Evolutionary conservation across 2,329 filamentous ascomycete genomes (phyloP).

Genomic region (Cyphellophora europaea): DNA sequence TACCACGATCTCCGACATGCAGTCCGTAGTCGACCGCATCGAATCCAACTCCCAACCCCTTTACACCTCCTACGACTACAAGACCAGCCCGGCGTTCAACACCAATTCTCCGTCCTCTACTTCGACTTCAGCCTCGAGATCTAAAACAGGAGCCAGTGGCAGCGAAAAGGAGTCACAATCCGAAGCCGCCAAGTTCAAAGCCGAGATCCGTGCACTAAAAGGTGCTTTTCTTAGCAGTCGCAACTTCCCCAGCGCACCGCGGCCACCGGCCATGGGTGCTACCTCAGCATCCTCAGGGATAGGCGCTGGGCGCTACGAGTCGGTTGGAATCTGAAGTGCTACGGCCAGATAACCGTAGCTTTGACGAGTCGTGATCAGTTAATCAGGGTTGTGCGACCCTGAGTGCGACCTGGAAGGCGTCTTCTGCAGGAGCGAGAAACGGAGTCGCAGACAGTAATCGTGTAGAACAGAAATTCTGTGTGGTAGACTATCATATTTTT

Average conservation of each 20-base stretch:
- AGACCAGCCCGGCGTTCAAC: constrained; percentile 20
- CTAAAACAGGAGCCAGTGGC: background rate
- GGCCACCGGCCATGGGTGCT: too few species aligned
- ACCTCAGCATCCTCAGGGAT: too few species aligned
- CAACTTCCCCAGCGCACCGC: constrained; percentile 44
- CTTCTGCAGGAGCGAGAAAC: too few species aligned
- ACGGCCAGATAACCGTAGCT: too few species aligned
- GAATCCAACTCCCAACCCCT: constrained; percentile 21
- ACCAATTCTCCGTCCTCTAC: constrained; percentile 10
- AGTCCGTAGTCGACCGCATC: constrained; percentile 13
- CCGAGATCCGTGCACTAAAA: constrained; percentile 54
- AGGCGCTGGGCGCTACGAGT: too few species aligned
- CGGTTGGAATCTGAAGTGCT: too few species aligned
- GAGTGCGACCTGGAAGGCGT: too few species aligned
- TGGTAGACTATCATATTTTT: too few species aligned
- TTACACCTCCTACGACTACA: constrained; percentile 9
- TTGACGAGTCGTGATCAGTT: too few species aligned
- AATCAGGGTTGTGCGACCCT: too few species aligned
- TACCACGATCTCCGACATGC: constrained; percentile 11
- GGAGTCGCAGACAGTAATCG: too few species aligned
- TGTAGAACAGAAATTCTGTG: too few species aligned
- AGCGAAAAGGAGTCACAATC: constrained; percentile 25
- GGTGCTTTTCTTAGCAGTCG: constrained; percentile 54
- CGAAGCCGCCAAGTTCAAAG: constrained; percentile 50
- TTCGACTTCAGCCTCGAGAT: background rate